Evolutionary conservation across 1,284 basidiomycete species (phyloP), one percentile per base, ranked within the genome.

Genomic region (Puccinia hordei): DNA sequence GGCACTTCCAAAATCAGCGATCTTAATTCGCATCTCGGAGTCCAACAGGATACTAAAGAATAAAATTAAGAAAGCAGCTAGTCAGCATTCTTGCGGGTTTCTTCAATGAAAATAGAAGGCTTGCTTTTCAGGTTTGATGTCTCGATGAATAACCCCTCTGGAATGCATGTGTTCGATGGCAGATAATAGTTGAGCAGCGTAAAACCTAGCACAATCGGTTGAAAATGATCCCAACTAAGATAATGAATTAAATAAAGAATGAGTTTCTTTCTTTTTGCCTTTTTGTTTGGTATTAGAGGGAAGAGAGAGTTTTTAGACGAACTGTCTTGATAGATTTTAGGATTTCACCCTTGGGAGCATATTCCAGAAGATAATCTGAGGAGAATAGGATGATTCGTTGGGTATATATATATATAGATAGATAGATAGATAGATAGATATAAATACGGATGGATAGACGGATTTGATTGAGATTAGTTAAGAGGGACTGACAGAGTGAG

Each of bases 1-100:
- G 46, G 94, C 95, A 24, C 94, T 97, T 13, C 97, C 97, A 86
- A 99, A 99, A 86, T 99, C 97, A 38, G 95, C 94, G 27, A 99
- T 90, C 86, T 96, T 98, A 86, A 98, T 90, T 73, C 94, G 90
- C 87, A 91, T 92, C 27, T 91, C 89, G 71, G 90, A 89, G 83
- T 95, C 94, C 57, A 98, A 88, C 19, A 99, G 88, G 59, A 98
- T 89, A 86, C 88, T 89, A 22, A 72, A 55, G 15, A 44, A 53
- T 3, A 19, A 22, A 22, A 33, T n/a, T n/a, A n/a, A n/a, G n/a
- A n/a, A n/a, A n/a, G n/a, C n/a, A n/a, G n/a, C n/a, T n/a, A 22
- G 17, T 35, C 35, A 63, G 22, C 9, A 35, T 2, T 63, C 61
- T n/a, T 63, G 30, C 24, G 4, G 24, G 4, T 55, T 33, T 12